Evolutionary conservation across 2,329 filamentous ascomycete genomes (phyloP).

Genomic region (Alternaria sp.): DNA sequence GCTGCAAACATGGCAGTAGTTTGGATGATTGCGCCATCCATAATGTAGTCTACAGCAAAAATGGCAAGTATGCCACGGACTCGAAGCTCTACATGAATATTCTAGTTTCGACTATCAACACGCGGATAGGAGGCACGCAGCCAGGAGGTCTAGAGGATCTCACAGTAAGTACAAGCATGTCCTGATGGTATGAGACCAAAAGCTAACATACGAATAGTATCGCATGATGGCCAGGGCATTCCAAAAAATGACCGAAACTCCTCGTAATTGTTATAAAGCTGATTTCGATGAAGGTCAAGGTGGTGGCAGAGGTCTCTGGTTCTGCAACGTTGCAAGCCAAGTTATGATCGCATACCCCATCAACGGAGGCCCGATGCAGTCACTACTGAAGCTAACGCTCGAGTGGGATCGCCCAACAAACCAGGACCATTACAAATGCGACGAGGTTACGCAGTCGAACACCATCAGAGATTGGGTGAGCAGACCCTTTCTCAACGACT

Average conservation of each 20-base stretch:
- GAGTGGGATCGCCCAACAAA: slow-evolving; percentile 3
- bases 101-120: slow-evolving; percentile 1
- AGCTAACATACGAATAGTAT: neutral
- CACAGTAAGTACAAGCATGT: neutral
- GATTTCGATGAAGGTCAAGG: neutral
- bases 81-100: neutral
- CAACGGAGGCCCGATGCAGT: slow-evolving; percentile 10
- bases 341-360: slow-evolving; percentile 1
- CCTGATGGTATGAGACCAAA: neutral
- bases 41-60: neutral
- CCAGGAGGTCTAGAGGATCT: slow-evolving; percentile 2
- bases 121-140: no score
- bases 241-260: slow-evolving; percentile 3
- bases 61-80: neutral
- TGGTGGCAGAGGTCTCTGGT: neutral
- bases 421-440: neutral
- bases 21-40: neutral
- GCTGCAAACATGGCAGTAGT: neutral
- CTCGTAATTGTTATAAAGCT: neutral
- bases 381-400: slow-evolving; percentile 4
- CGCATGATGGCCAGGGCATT: slow-evolving; percentile 9
- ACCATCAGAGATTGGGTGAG: neutral
- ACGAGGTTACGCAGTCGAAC: neutral
- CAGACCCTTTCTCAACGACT: neutral
- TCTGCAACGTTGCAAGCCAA: slow-evolving; percentile 5